Conservation (phyloP, 2,329 filamentous ascomycete genomes). For the Cylindrodendrum hubeiense region DNA sequence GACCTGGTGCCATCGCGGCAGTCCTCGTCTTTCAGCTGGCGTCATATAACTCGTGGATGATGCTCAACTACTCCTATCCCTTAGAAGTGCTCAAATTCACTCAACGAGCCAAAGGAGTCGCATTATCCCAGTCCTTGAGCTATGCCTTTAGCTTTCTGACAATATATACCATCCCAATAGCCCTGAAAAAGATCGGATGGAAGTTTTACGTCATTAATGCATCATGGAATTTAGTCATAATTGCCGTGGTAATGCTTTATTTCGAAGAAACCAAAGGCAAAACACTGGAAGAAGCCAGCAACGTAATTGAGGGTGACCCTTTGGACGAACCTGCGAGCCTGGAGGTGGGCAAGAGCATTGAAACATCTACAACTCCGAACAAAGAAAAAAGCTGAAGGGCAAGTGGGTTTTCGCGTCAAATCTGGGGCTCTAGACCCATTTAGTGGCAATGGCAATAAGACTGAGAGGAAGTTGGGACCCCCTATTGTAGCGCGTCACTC, state of each 20-base stretch:
- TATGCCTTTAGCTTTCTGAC: background rate
- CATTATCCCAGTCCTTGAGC: background rate
- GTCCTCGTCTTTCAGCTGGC: background rate
- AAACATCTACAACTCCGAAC: too few relatives aligned
- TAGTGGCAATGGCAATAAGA: too few relatives aligned
- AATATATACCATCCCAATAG: background rate
- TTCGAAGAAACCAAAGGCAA: background rate
- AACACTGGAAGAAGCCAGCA: background rate
- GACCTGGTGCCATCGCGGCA: background rate
- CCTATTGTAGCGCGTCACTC: background rate
- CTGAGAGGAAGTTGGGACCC: too few relatives aligned
- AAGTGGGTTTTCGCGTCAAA: too few relatives aligned
- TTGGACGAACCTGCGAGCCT: background rate
- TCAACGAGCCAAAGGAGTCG: conserved; percentile 1
- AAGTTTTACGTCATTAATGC: background rate
- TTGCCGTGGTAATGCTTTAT: background rate
- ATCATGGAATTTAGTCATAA: background rate
- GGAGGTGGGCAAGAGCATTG: background rate
- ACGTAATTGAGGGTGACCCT: background rate
- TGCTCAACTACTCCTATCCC: background rate
- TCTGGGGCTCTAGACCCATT: too few relatives aligned
- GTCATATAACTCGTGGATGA: background rate
- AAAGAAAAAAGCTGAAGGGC: background rate
- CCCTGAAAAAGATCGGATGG: background rate
- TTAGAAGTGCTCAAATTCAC: background rate